Percentiles rank a stretch among this genome's conserved stretches.
phyloP scores from a whole-genome alignment of 1,284 basidiomycete genomes.

The Leccinum pachyderme region DNA sequence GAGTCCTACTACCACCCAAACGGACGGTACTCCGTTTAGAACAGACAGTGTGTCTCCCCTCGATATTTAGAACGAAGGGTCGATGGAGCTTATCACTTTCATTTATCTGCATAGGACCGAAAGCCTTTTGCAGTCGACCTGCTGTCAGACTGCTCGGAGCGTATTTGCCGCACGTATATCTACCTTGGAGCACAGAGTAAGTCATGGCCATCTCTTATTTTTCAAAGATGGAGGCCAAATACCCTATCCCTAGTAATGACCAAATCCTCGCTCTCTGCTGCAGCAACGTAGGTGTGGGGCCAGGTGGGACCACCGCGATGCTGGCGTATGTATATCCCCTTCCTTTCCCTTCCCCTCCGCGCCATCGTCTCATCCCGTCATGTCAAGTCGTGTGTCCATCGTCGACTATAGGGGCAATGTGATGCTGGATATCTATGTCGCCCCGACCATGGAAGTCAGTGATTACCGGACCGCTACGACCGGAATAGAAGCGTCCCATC shows the following conservation, averaged over 20 bases:
- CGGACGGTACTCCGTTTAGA: constrained; percentile 14
- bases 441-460: constrained; percentile 66
- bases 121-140: constrained; percentile 11
- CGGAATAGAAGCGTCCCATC: constrained; percentile 58
- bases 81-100: constrained; percentile 27
- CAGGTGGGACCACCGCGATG: constrained; percentile 74
- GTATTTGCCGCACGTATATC: constrained; percentile 26
- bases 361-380: constrained; percentile 15
- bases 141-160: constrained; percentile 17
- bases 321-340: constrained; percentile 54
- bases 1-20: constrained; percentile 9
- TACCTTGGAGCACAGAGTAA: constrained; percentile 17
- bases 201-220: constrained; percentile 16
- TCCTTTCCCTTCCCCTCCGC: constrained; percentile 8
- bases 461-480: constrained; percentile 73
- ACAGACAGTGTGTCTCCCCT: constrained; percentile 12
- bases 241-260: constrained; percentile 38
- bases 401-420: constrained; percentile 60
- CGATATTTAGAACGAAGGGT: constrained; percentile 21
- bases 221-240: constrained; percentile 32
- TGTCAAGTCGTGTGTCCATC: constrained; percentile 55
- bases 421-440: constrained; percentile 61
- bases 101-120: constrained; percentile 22
- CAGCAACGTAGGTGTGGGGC: constrained; percentile 68
- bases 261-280: constrained; percentile 55